Percentiles rank a stretch among this genome's conserved stretches.
Conservation (phyloP, 371 early-diverging fungal species). For the Mucor circinelloides region DNA sequence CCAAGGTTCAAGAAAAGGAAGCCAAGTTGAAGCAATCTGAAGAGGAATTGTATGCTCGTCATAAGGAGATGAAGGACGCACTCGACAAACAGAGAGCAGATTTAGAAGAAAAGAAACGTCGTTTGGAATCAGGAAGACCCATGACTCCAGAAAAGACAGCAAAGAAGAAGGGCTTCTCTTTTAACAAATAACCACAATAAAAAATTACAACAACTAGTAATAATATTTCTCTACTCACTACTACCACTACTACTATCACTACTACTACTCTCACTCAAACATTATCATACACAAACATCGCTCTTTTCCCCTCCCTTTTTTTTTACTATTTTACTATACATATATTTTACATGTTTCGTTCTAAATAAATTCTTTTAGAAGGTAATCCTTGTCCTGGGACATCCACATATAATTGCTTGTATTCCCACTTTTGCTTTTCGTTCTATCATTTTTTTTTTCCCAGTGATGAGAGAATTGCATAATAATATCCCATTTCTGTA, state of each 20-base stretch:
- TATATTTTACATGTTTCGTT: conserved; percentile 10
- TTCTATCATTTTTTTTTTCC: conserved; percentile 23
- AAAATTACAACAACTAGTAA: not conserved
- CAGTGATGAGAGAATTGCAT: not conserved
- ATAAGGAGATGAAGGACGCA: conserved; percentile 95
- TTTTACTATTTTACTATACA: not conserved
- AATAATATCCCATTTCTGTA: not conserved
- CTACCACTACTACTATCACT: not conserved
- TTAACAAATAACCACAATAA: conserved; percentile 52
- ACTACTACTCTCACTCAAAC: not conserved
- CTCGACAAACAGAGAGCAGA: conserved; percentile 91
- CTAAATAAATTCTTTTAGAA: conserved; percentile 26
- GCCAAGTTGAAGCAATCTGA: conserved; percentile 94
- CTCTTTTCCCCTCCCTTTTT: not conserved
- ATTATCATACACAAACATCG: not conserved
- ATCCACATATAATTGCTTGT: conserved; percentile 54
- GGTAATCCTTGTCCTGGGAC: conserved; percentile 47
- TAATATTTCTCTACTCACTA: not conserved
- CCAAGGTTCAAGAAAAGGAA: conserved; percentile 97
- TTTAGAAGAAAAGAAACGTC: conserved; percentile 90
- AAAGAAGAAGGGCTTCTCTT: conserved; percentile 77
- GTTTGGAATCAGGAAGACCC: conserved; percentile 82
- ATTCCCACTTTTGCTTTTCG: conserved; percentile 50
- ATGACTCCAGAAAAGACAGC: conserved; percentile 78
- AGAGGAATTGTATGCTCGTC: conserved; percentile 94